Conservation (phyloP, 2,329 filamentous ascomycete species). For the Xylaria sp. region DNA sequence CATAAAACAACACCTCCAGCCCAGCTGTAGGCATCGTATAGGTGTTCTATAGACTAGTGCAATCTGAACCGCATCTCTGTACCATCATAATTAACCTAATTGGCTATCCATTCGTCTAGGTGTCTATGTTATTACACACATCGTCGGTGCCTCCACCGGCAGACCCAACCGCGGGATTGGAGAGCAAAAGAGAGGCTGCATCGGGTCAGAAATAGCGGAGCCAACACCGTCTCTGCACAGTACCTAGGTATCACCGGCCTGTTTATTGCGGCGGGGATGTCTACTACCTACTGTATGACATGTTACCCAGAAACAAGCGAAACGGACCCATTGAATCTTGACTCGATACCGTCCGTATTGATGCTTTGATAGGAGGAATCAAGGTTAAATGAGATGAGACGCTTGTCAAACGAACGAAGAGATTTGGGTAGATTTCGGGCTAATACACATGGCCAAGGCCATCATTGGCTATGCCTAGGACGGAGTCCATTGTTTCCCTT, state of each 20-base stretch:
- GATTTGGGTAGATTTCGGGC: constrained; percentile 22
- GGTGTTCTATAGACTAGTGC: not conserved
- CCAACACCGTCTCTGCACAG: constrained; percentile 17
- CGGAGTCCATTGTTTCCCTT: constrained; percentile 5
- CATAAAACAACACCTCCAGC: not conserved
- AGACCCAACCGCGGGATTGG: constrained; percentile 23
- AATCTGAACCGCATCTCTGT: not conserved
- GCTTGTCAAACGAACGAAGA: constrained; percentile 31
- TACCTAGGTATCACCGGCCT: constrained; percentile 12
- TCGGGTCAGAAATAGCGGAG: constrained; percentile 30
- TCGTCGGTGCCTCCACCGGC: constrained; percentile 28
- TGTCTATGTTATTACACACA: constrained; percentile 24
- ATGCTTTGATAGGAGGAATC: constrained; percentile 28
- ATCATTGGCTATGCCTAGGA: constrained; percentile 8
- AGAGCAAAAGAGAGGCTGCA: constrained; percentile 10
- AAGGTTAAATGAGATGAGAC: constrained; percentile 39
- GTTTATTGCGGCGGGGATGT: constrained; percentile 1
- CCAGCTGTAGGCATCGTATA: constrained; percentile 5
- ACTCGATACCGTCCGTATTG: constrained; percentile 13
- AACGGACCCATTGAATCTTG: constrained; percentile 16
- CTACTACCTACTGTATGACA: too few species aligned
- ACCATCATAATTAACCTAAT: constrained; percentile 25
- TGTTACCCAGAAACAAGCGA: constrained; percentile 17
- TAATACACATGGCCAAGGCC: constrained; percentile 10
- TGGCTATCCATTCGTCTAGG: constrained; percentile 28